phyloP scores from a whole-genome alignment of 2,329 filamentous ascomycete genomes.

The Ophiocordyceps unilateralis region DNA sequence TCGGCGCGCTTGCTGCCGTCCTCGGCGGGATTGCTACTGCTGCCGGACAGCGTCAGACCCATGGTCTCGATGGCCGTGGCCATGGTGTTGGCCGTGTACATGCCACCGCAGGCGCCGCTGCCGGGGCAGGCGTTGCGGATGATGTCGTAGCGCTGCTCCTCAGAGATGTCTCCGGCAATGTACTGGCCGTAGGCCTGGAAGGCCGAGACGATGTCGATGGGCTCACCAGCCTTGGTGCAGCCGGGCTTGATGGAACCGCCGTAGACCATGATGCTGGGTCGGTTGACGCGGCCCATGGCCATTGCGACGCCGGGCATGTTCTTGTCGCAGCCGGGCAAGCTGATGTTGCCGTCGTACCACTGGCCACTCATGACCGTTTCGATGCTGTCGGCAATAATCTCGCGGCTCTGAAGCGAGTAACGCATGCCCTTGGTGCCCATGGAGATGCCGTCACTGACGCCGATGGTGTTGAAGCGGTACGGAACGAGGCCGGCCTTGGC shows the following conservation, averaged over 20 bases:
- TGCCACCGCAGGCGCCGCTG: conserved; percentile 57
- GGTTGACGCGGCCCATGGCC: conserved; percentile 87
- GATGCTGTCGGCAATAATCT: conserved; percentile 94
- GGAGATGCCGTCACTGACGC: conserved; percentile 91
- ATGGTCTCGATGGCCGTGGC: conserved; percentile 80
- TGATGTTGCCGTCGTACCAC: conserved; percentile 97
- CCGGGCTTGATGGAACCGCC: conserved; percentile 88
- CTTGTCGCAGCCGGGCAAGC: conserved; percentile 95
- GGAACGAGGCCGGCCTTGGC: conserved; percentile 62
- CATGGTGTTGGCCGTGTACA: conserved; percentile 95
- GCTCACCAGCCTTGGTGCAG: conserved; percentile 57
- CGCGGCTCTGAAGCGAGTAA: conserved; percentile 83
- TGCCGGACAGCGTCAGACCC: conserved; percentile 72
- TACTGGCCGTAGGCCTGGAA: conserved; percentile 98
- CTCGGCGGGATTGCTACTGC: conserved; percentile 64
- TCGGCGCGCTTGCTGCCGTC: conserved; percentile 54
- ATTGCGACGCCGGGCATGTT: conserved; percentile 94
- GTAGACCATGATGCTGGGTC: conserved; percentile 94
- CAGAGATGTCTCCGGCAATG: conserved; percentile 76
- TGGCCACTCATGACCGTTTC: conserved; percentile 98
- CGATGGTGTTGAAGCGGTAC: conserved; percentile 98
- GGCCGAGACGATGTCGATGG: conserved; percentile 88
- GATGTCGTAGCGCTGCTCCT: conserved; percentile 85
- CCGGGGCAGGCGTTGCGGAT: conserved; percentile 68
- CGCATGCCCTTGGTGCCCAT: conserved; percentile 98